Percentiles rank a stretch among this genome's conserved stretches.
Evolutionary conservation across 1,139 yeast genomes (phyloP).

Genomic region (Pichia sp.): DNA sequence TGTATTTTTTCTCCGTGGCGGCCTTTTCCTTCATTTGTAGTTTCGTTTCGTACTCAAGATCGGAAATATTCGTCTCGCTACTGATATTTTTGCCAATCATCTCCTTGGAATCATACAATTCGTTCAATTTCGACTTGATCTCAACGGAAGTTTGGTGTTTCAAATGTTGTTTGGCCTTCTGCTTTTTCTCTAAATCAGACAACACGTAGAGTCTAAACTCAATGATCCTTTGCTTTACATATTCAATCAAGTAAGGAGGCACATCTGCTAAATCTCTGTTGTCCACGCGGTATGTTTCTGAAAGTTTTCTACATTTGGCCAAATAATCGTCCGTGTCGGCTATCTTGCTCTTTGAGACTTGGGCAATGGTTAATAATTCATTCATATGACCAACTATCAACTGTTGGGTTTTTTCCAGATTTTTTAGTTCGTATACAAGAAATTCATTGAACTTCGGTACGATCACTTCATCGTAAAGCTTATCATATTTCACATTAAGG

Average conservation of each 20-base stretch:
- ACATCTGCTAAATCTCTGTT: conserved; percentile 53
- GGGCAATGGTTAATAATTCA: background rate
- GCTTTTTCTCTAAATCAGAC: conserved; percentile 40
- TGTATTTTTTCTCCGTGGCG: conserved; percentile 19
- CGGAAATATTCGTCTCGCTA: conserved; percentile 2
- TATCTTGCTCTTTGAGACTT: no score
- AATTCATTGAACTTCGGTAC: background rate
- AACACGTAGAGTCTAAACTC: conserved; percentile 56
- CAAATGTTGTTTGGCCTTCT: no score
- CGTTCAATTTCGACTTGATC: background rate
- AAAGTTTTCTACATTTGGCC: conserved; percentile 10
- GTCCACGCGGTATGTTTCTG: conserved; percentile 47
- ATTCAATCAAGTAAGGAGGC: conserved; percentile 51
- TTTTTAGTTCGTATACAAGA: background rate
- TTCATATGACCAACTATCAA: background rate
- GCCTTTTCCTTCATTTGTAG: conserved; percentile 21
- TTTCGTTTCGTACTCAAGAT: conserved; percentile 16
- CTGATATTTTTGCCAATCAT: background rate
- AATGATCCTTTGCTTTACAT: conserved; percentile 48
- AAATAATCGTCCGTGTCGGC: conserved; percentile 10
- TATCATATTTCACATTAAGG: background rate
- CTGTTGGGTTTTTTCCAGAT: background rate
- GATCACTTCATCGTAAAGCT: background rate
- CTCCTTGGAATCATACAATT: background rate
- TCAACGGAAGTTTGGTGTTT: background rate